These are phyloP conservation scores for Albifimbria verrucaria DNA, from an alignment of 2,329 filamentous ascomycete genomes.

Conservation along the genomic window DNA sequence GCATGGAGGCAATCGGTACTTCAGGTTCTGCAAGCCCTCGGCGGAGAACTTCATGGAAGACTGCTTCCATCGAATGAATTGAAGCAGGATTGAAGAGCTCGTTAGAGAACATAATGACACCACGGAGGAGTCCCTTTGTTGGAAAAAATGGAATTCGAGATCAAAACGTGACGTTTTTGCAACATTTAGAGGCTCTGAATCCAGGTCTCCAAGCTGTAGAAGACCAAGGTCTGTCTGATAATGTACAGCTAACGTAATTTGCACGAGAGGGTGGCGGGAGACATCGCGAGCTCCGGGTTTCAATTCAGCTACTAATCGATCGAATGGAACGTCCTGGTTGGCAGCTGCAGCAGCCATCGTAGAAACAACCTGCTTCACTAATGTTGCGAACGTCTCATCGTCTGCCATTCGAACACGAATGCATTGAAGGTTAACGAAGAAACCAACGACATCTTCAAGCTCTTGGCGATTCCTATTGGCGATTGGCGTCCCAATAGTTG, in stretches of 20 bases:
- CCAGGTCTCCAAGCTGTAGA: constrained; percentile 9
- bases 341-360: constrained; percentile 9
- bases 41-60: constrained; percentile 14
- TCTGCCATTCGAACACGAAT: constrained; percentile 15
- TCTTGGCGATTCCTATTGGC: constrained; percentile 15
- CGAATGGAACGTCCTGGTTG: constrained; percentile 18
- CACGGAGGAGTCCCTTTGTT: constrained; percentile 7
- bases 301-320: constrained; percentile 10
- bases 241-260: constrained; percentile 15
- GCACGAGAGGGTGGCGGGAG: constrained; percentile 13
- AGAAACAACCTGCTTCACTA: constrained; percentile 12
- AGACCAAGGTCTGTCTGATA: constrained; percentile 16
- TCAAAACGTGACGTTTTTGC: constrained; percentile 11
- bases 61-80: constrained; percentile 11
- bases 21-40: constrained; percentile 9
- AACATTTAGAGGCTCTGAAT: constrained; percentile 5
- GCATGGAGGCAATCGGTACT: constrained; percentile 2
- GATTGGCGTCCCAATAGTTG: constrained; percentile 15
- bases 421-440: constrained; percentile 23
- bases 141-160: constrained; percentile 18
- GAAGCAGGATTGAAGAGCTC: constrained; percentile 14
- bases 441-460: constrained; percentile 16
- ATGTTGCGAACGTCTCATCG: constrained; percentile 8
- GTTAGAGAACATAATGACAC: constrained; percentile 9
- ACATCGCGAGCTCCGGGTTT: constrained; percentile 6